These are phyloP conservation scores for Penicillium verrucosum DNA, from an alignment of 2,329 filamentous ascomycete genomes.

Conservation along the genomic window DNA sequence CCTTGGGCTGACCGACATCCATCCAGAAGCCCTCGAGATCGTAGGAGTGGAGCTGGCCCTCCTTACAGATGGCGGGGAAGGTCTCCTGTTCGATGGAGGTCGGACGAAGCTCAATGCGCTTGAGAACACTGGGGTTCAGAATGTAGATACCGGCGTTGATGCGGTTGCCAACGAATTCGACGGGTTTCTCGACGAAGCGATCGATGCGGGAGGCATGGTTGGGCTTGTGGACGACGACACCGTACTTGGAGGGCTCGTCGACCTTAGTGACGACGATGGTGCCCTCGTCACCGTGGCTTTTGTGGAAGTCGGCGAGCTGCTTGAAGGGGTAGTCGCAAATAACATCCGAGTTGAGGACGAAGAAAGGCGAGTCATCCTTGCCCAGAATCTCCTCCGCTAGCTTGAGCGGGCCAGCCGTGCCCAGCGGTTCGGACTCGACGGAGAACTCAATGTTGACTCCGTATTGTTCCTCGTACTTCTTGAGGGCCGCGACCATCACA, in stretches of 20 bases:
- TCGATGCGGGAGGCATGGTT: slow-evolving; percentile 89
- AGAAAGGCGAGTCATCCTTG: slow-evolving; percentile 94
- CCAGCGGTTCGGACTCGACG: slow-evolving; percentile 90
- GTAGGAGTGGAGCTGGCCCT: slow-evolving; percentile 90
- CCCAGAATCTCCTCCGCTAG: slow-evolving; percentile 86
- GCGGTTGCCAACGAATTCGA: slow-evolving; percentile 97
- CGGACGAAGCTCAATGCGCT: slow-evolving; percentile 90
- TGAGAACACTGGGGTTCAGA: slow-evolving; percentile 84
- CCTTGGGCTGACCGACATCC: slow-evolving; percentile 98
- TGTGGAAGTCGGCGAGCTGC: slow-evolving; percentile 87
- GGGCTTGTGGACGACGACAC: slow-evolving; percentile 96
- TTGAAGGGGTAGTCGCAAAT: slow-evolving; percentile 98
- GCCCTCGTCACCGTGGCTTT: slow-evolving; percentile 86
- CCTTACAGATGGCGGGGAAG: slow-evolving; percentile 88
- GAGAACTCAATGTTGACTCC: slow-evolving; percentile 96
- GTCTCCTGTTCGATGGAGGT: slow-evolving; percentile 99
- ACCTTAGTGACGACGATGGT: slow-evolving; percentile 99
- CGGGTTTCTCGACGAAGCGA: slow-evolving; percentile 98
- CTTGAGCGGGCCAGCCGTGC: slow-evolving; percentile 92
- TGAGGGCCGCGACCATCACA: slow-evolving; percentile 90
- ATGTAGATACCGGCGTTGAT: slow-evolving; percentile 99
- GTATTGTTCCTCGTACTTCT: slow-evolving; percentile 91
- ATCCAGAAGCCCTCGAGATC: slow-evolving; percentile 99
- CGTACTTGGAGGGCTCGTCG: slow-evolving; percentile 97
- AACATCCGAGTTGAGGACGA: slow-evolving; percentile 96